Evolutionary conservation across 2,329 filamentous ascomycete species (phyloP).

Genomic region (Apiospora phragmitis): DNA sequence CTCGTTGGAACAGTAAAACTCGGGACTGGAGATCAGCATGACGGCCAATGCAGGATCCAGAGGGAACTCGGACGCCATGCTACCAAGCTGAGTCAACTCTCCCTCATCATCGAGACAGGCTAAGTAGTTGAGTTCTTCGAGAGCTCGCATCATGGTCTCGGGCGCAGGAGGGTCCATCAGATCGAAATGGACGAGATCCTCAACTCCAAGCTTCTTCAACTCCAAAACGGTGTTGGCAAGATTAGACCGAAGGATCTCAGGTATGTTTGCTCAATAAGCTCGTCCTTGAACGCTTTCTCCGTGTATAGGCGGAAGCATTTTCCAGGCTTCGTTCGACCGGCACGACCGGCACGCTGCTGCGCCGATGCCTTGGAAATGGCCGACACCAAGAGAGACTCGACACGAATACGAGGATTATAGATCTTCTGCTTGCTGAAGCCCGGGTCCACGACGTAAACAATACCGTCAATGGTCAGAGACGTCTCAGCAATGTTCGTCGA

Average conservation of each 20-base stretch:
- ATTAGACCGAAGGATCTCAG: slow-evolving; percentile 93
- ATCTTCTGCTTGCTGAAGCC: slow-evolving; percentile 99
- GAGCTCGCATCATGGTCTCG: slow-evolving; percentile 95
- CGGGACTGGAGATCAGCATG: slow-evolving; percentile 95
- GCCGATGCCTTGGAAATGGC: slow-evolving; percentile 98
- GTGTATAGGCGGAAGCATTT: slow-evolving; percentile 99
- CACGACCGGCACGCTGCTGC: slow-evolving; percentile 96
- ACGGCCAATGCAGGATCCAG: slow-evolving; percentile 92
- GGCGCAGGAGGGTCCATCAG: slow-evolving; percentile 98
- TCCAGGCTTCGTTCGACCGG: slow-evolving; percentile 95
- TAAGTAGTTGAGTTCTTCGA: slow-evolving; percentile 97
- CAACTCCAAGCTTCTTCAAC: slow-evolving; percentile 93
- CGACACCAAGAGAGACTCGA: slow-evolving; percentile 95
- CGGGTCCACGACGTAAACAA: slow-evolving; percentile 98
- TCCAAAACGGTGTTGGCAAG: slow-evolving; percentile 93
- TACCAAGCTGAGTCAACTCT: slow-evolving; percentile 82
- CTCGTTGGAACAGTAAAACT: slow-evolving; percentile 99
- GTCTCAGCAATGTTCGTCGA: slow-evolving; percentile 99
- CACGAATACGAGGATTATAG: slow-evolving; percentile 94
- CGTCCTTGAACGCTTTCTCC: slow-evolving; percentile 93
- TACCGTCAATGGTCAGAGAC: slow-evolving; percentile 95
- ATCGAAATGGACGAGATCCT: slow-evolving; percentile 97
- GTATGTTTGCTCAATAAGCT: slow-evolving; percentile 95
- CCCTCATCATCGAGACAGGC: slow-evolving; percentile 96
- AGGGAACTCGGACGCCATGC: slow-evolving; percentile 90